Conservation (phyloP, 371 early-diverging fungal genomes). For the Rozella allomycis region DNA sequence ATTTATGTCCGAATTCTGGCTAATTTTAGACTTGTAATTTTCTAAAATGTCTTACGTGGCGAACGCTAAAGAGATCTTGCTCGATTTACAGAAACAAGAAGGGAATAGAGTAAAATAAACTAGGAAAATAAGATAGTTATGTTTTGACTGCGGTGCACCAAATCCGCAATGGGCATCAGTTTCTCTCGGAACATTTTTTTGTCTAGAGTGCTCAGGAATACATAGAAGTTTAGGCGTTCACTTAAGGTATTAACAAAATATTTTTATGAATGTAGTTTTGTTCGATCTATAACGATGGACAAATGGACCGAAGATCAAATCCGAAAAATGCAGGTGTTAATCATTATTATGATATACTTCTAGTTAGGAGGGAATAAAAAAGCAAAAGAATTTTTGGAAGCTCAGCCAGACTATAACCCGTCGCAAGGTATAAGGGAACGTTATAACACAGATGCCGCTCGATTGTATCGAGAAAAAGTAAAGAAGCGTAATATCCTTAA, state of each 20-base stretch:
- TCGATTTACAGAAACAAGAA: too few relatives aligned
- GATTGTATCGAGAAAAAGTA: slow-evolving; percentile 71
- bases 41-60: too few relatives aligned
- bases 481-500: not conserved
- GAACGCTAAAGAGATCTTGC: too few relatives aligned
- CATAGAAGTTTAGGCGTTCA: slow-evolving; percentile 88
- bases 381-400: slow-evolving; percentile 60
- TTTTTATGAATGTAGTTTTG: slow-evolving; percentile 47
- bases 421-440: slow-evolving; percentile 60
- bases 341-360: too few relatives aligned
- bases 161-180: slow-evolving; percentile 63
- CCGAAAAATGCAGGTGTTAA: slow-evolving; percentile 82
- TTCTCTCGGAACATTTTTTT: slow-evolving; percentile 86
- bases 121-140: slow-evolving; percentile 3
- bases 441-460: slow-evolving; percentile 65
- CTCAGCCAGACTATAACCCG: slow-evolving; percentile 54
- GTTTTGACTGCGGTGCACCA: slow-evolving; percentile 12
- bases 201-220: slow-evolving; percentile 49
- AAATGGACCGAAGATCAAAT: slow-evolving; percentile 87
- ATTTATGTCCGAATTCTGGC: too few relatives aligned
- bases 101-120: too few relatives aligned
- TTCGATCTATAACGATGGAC: slow-evolving; percentile 95
- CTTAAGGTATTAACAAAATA: too few relatives aligned
- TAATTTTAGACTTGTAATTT: too few relatives aligned
- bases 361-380: slow-evolving; percentile 80